Percentiles rank a stretch among this genome's conserved stretches.
Evolutionary conservation across 768 basidiomycete species (phyloP).

Genomic region (Tubosaeta sp.): DNA sequence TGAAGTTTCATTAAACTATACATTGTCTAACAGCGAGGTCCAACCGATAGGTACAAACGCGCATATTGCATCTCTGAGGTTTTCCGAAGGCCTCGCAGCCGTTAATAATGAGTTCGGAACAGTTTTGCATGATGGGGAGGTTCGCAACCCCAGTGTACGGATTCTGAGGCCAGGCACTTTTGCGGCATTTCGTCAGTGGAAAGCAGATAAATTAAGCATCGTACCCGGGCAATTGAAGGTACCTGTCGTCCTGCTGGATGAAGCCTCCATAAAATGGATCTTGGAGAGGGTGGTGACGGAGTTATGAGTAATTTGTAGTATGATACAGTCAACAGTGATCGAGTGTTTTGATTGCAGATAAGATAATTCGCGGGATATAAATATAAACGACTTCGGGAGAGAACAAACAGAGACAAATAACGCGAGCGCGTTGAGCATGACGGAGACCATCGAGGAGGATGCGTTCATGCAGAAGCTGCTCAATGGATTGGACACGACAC

Average conservation of each 20-base stretch:
- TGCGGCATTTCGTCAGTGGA: neutral
- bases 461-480: slow-evolving; percentile 56
- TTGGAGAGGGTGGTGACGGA: neutral
- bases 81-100: neutral
- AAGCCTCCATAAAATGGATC: neutral
- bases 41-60: neutral
- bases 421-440: too few relatives aligned
- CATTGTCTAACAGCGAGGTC: too few relatives aligned
- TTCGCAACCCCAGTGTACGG: neutral
- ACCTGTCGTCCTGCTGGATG: neutral
- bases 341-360: too few relatives aligned
- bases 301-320: too few relatives aligned
- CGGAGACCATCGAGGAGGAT: too few relatives aligned
- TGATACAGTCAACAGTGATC: too few relatives aligned
- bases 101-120: neutral
- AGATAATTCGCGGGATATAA: too few relatives aligned
- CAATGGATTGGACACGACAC: slow-evolving; percentile 39
- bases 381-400: too few relatives aligned
- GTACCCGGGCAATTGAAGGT: too few relatives aligned
- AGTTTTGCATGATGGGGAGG: neutral
- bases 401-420: too few relatives aligned
- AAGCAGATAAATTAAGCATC: neutral
- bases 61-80: neutral
- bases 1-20: neutral
- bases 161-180: neutral